Percentiles rank a stretch among this genome's conserved stretches.
These are phyloP conservation scores for Aspergillus conjunctus DNA, from an alignment of 495 filamentous ascomycete species.

Conservation along the genomic window DNA sequence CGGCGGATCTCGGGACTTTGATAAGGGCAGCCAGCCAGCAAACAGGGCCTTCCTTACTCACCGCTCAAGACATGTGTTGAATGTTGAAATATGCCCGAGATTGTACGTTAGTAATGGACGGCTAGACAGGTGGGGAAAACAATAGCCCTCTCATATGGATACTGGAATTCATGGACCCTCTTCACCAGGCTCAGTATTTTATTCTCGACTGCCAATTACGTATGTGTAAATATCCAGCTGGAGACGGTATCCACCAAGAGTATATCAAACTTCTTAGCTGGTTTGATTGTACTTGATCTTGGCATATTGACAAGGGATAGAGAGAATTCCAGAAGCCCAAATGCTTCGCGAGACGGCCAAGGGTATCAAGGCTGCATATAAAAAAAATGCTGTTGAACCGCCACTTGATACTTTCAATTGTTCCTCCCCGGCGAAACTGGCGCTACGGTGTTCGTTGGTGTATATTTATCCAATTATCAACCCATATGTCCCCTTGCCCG, in stretches of 20 bases:
- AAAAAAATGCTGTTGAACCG: slow-evolving; percentile 41
- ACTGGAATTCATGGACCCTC: no score
- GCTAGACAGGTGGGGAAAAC: neutral
- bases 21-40: neutral
- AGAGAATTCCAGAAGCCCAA: slow-evolving; percentile 42
- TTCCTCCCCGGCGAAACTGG: slow-evolving; percentile 54
- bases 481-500: slow-evolving; percentile 30
- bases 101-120: neutral
- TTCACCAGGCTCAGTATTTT: no score
- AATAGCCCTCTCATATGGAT: neutral
- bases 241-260: neutral
- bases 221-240: neutral
- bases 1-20: neutral
- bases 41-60: neutral
- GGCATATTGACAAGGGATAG: slow-evolving; percentile 54
- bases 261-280: slow-evolving; percentile 1
- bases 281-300: slow-evolving; percentile 46
- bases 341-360: slow-evolving; percentile 50
- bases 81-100: neutral
- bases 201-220: no score
- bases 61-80: neutral
- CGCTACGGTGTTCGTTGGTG: slow-evolving; percentile 61
- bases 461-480: slow-evolving; percentile 42
- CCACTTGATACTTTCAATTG: slow-evolving; percentile 50
- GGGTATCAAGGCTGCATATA: slow-evolving; percentile 50